Evolutionary conservation across 768 basidiomycete species (phyloP), one percentile per base, ranked within the genome.

Genomic region (Cantharellus anzutake): DNA sequence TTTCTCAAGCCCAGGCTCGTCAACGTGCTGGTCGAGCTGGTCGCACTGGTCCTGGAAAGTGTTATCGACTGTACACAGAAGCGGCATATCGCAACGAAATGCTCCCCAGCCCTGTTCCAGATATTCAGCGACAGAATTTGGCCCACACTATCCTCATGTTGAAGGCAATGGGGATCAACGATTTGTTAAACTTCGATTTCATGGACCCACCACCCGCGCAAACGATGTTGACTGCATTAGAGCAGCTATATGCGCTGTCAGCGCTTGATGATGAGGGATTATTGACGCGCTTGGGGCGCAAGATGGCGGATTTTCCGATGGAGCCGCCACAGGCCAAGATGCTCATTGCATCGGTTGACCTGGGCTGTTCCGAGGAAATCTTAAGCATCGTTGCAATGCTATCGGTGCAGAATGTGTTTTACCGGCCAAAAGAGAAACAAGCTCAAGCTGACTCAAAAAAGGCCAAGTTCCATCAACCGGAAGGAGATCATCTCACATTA

Each of bases 271-370:
- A 98, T 64, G 96, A 99, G 73, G 96, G 96, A 3, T 73, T 98
- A 3, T 73, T 99, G 67, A 99, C 96, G 1, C 80, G 90, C 37
- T 74, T 99, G 4, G 96, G 96, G 2, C 80, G 96, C 60, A 98
- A 99, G 73, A 98, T 99, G 96, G 94, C 96, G 1, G 96, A 99
- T 70, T 97, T 98, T 73, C 96, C 96, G 7, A 90, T 98, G 83
- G 93, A 98, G 60, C 96, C 94, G 3, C 81, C 90, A 0, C 71
- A 91, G 51, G 91, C 94, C 2, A 99, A 98, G 73, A 99, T 96
- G 93, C 72, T 99, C 55, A 98, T 98, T 68, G 90, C 91, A 3
- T 96, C 92, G 1, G 93, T 97, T 5, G 96, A 98, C 67, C 78
- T 96, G 58, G 92, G 91, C 5, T 99, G 96, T 68, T 99, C 96